Base-by-base conservation (phyloP, 208 protist species). In the Leishmania turanica region DNA sequence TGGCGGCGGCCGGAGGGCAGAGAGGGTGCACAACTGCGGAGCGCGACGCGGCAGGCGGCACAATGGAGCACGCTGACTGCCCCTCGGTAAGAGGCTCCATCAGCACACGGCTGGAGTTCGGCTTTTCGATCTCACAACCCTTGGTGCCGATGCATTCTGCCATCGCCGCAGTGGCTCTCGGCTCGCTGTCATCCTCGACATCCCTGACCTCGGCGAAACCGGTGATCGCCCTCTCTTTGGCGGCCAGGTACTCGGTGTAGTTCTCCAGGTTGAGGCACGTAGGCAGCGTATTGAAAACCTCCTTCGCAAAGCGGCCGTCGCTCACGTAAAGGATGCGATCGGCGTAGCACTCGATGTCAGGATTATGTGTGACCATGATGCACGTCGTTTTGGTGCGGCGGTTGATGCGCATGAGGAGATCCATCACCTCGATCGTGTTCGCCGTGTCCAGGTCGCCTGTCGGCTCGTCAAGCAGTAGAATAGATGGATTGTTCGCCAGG, bases 351-450 rank as follows among this genome's bases (percentile, higher is more conserved):
- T 99, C 98, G 15, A 99, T 81, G 79, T 99, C 98, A 2, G 98
- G 98, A 86, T 99, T 99, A 85, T 99, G 98, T 45, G 98, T 99
- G 21, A 99, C 97, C 98, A 99, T 99, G 79, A 99, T 93, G 78
- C 94, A 98, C 31, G 98, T 99, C n/a, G 94, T 98, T 65, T 93
- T 91, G 60, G 93, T 91, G 24, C 88, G 81, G 37, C 93, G 95
- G 87, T 99, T 99, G 64, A 99, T 95, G 71, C 92, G 86, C n/a
- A 98, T 89, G n/a, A 99, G 88, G 8, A 99, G 89, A 88, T 99
- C 96, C 98, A 99, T 99, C 42, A 99, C 90, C 21, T 99, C 96
- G 31, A 99, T 94, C 7, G 98, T 99, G 89, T 99, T 99, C 9
- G 85, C 80, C 21, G 98, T 99, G 88, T 99, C 97, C 3, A 99